A percentile compares a stretch with the other conserved stretches of the same genome.
phyloP scores from a whole-genome alignment of 2,329 filamentous ascomycete species.

The Alternaria arbusti region DNA sequence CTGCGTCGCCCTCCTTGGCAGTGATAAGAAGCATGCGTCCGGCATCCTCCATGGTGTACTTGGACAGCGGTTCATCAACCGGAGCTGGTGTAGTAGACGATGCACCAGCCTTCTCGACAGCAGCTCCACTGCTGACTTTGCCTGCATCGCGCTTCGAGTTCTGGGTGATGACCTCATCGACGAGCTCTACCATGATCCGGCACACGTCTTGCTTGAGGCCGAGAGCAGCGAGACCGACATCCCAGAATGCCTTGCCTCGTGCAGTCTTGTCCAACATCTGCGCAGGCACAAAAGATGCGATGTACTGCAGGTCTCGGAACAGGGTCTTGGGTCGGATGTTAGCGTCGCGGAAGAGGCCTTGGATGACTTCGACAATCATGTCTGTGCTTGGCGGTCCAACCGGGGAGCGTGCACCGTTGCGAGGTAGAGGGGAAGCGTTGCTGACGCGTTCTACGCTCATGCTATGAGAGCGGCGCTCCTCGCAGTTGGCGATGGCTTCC shows the following conservation, averaged over 20 bases:
- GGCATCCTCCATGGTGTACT: constrained; percentile 78
- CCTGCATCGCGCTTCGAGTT: constrained; percentile 65
- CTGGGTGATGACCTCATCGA: constrained; percentile 71
- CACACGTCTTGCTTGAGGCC: constrained; percentile 87
- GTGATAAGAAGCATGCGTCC: constrained; percentile 91
- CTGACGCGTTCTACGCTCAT: constrained; percentile 49
- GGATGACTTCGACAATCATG: constrained; percentile 52
- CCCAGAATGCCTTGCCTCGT: constrained; percentile 82
- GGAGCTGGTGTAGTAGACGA: constrained; percentile 10
- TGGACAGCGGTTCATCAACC: constrained; percentile 55
- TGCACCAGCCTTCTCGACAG: constrained; percentile 24
- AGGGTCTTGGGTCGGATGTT: constrained; percentile 55
- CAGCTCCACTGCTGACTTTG: constrained; percentile 33
- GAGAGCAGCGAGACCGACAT: constrained; percentile 86
- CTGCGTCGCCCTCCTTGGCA: constrained; percentile 87
- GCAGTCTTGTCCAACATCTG: constrained; percentile 64
- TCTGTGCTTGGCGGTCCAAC: constrained; percentile 50
- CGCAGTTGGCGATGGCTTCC: constrained; percentile 72
- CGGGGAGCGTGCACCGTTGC: constrained; percentile 45
- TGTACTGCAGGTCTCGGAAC: constrained; percentile 60
- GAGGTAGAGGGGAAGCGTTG: constrained; percentile 48
- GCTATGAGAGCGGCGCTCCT: constrained; percentile 69
- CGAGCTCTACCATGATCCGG: constrained; percentile 79
- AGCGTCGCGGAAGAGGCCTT: constrained; percentile 54
- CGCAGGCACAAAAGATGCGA: constrained; percentile 66